Conservation (phyloP, 345 rosid species). For the Firmiana major region DNA sequence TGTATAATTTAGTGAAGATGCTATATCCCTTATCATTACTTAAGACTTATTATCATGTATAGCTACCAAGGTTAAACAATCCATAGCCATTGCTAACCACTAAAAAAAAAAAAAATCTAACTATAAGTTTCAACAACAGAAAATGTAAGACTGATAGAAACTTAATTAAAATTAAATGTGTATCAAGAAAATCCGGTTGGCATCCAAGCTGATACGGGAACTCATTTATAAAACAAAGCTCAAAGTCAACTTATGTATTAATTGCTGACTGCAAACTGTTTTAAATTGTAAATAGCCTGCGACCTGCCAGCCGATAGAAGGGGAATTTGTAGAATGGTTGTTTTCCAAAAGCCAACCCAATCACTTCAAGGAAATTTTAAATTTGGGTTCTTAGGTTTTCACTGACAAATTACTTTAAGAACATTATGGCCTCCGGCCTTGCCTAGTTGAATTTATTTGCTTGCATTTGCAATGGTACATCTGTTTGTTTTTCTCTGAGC, state of each 20-base stretch:
- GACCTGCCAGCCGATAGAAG: background rate
- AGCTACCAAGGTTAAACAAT: background rate
- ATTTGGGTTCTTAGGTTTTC: background rate
- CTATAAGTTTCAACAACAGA: background rate
- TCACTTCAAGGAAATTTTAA: background rate
- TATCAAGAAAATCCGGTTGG: background rate
- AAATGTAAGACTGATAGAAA: background rate
- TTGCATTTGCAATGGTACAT: background rate
- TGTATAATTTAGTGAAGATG: slow-evolving; percentile 18
- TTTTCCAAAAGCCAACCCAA: background rate
- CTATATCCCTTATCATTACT: background rate
- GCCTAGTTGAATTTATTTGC: background rate
- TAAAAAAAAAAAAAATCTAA: background rate
- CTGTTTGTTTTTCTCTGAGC: background rate
- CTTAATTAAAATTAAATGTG: background rate
- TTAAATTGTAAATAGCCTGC: background rate
- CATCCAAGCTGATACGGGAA: background rate
- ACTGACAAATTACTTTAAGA: background rate
- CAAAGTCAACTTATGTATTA: background rate
- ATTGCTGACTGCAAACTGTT: background rate
- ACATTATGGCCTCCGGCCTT: background rate
- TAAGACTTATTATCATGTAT: background rate
- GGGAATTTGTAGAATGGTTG: background rate
- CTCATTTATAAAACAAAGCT: background rate
- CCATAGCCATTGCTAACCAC: background rate